Evolutionary conservation across 148 eudicot genomes (phyloP).

Genomic region (Heliamphora exappendiculata): DNA sequence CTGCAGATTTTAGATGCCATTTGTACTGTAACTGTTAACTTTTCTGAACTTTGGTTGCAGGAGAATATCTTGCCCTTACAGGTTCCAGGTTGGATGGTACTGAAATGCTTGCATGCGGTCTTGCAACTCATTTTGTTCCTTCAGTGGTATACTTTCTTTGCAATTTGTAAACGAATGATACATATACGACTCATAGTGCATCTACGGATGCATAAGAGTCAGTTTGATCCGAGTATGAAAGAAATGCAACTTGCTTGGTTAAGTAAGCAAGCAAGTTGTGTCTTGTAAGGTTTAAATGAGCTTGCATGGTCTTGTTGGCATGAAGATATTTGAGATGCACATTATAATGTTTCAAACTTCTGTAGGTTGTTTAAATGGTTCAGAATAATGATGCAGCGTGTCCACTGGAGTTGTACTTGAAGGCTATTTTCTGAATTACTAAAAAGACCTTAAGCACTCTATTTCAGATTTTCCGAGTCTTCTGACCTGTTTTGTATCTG

Average conservation of each 20-base stretch:
- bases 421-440: background rate
- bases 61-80: slow-evolving; percentile 82
- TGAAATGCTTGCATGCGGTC: slow-evolving; percentile 96
- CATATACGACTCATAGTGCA: background rate
- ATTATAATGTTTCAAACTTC: background rate
- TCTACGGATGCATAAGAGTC: too few species aligned
- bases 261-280: background rate
- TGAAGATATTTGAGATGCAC: background rate
- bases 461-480: background rate
- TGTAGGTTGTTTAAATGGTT: background rate
- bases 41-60: slow-evolving; percentile 27
- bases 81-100: slow-evolving; percentile 91
- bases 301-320: background rate
- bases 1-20: background rate
- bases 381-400: background rate
- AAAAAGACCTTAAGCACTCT: background rate
- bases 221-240: background rate
- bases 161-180: background rate
- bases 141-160: slow-evolving; percentile 38
- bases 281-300: background rate
- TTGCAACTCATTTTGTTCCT: slow-evolving; percentile 87
- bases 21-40: background rate
- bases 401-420: background rate
- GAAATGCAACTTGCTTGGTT: background rate
- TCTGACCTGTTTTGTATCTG: background rate